Evolutionary conservation across 2,329 filamentous ascomycete genomes (phyloP).

Genomic region (Ophiostoma tasmaniense): DNA sequence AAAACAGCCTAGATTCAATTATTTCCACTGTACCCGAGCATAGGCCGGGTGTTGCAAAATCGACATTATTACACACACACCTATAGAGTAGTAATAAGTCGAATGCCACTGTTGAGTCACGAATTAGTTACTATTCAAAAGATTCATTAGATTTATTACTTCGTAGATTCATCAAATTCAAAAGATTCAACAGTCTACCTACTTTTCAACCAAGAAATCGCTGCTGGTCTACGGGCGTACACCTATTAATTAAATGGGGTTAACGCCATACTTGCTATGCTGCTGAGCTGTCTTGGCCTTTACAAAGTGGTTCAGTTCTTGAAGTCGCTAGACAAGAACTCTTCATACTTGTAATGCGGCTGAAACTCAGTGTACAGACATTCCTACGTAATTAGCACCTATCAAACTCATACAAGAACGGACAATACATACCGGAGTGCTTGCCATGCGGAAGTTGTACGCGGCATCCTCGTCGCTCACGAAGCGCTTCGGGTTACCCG

Average conservation of each 20-base stretch:
- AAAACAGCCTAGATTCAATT: background rate
- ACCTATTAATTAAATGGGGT: too few species aligned
- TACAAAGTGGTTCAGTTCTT: conserved; percentile 8
- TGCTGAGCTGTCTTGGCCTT: background rate
- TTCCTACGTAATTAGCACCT: conserved; percentile 26
- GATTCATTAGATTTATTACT: too few species aligned
- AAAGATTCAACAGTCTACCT: too few species aligned
- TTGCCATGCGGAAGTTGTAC: conserved; percentile 19
- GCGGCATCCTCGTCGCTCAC: conserved; percentile 32
- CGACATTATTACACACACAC: too few species aligned
- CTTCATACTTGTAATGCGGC: conserved; percentile 40
- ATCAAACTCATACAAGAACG: background rate
- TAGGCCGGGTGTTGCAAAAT: too few species aligned
- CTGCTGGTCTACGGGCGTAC: too few species aligned
- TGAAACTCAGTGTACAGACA: conserved; percentile 44
- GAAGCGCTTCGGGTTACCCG: conserved; percentile 20
- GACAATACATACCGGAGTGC: conserved; percentile 20
- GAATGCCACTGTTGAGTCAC: too few species aligned
- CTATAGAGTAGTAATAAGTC: too few species aligned
- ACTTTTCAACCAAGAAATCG: too few species aligned
- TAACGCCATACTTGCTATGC: too few species aligned
- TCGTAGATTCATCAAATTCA: too few species aligned
- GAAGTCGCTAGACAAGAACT: conserved; percentile 17
- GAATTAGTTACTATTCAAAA: too few species aligned
- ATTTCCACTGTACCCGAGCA: background rate